Conservation (phyloP, 192 early-diverging fungal genomes). For the Coemansia aciculifera region DNA sequence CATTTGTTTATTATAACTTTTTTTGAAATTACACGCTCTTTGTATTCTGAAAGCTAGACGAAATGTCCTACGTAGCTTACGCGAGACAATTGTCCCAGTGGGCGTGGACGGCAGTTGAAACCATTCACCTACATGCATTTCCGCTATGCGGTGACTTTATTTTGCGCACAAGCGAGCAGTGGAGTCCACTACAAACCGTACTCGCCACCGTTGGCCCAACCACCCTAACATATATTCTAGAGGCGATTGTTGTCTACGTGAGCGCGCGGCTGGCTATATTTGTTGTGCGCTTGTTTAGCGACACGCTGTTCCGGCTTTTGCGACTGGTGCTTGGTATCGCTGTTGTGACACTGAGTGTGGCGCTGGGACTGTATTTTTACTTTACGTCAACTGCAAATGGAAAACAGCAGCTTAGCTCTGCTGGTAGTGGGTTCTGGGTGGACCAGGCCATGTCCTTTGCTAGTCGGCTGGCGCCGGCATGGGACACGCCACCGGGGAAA, state of each 20-base stretch:
- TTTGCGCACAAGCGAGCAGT: constrained; percentile 21
- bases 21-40: background rate
- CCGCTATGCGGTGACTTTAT: constrained; percentile 31
- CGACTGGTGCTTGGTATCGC: constrained; percentile 16
- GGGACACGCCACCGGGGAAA: constrained; percentile 7
- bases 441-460: constrained; percentile 27
- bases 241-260: constrained; percentile 22
- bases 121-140: constrained; percentile 29
- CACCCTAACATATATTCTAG: constrained; percentile 19
- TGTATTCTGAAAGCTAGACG: background rate
- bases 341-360: constrained; percentile 18
- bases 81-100: constrained; percentile 15
- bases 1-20: background rate
- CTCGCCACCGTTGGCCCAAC: constrained; percentile 21
- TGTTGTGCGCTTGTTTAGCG: constrained; percentile 31
- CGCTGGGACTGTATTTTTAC: constrained; percentile 38
- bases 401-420: constrained; percentile 14
- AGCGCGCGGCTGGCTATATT: constrained; percentile 10
- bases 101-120: constrained; percentile 2
- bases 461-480: constrained; percentile 20
- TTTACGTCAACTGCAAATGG: constrained; percentile 21
- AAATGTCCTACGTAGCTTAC: constrained; percentile 37
- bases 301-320: constrained; percentile 43
- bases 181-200: constrained; percentile 27
- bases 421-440: constrained; percentile 25